Conservation (phyloP, 2,329 filamentous ascomycete genomes). For the Aspergillus brasiliensis region DNA sequence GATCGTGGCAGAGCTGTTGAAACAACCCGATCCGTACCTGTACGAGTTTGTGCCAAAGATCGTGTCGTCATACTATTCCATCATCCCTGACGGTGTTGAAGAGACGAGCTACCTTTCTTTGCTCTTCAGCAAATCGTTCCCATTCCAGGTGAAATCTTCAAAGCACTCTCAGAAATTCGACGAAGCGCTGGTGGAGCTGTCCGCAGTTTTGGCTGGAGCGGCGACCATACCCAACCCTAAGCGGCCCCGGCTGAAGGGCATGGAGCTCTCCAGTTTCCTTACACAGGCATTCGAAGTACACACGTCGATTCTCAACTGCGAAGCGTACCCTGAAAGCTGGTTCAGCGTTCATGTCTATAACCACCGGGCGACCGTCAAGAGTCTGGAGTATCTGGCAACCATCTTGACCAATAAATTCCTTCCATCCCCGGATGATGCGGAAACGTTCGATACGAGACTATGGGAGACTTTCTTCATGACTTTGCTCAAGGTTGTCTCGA, state of each 20-base stretch:
- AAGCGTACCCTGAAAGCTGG: conserved; percentile 88
- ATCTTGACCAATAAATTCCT: conserved; percentile 82
- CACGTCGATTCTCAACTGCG: conserved; percentile 83
- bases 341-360: conserved; percentile 91
- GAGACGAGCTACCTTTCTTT: conserved; percentile 70
- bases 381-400: conserved; percentile 76
- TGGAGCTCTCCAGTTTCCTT: conserved; percentile 73
- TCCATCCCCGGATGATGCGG: conserved; percentile 86
- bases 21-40: conserved; percentile 75
- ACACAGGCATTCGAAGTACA: conserved; percentile 80
- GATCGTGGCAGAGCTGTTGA: conserved; percentile 81
- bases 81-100: conserved; percentile 66
- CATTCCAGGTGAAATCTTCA: conserved; percentile 75
- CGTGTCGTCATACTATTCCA: conserved; percentile 81
- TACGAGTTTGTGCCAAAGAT: conserved; percentile 90
- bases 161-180: conserved; percentile 68
- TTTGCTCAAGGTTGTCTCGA: conserved; percentile 84
- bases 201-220: conserved; percentile 80
- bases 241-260: conserved; percentile 74
- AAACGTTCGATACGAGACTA: conserved; percentile 86
- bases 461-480: conserved; percentile 95
- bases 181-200: conserved; percentile 84
- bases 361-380: conserved; percentile 85
- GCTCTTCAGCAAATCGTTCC: conserved; percentile 86
- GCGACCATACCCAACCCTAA: conserved; percentile 74